Evolutionary conservation across 2,329 filamentous ascomycete genomes (phyloP).

Genomic region (Botrytis hyacinthi): DNA sequence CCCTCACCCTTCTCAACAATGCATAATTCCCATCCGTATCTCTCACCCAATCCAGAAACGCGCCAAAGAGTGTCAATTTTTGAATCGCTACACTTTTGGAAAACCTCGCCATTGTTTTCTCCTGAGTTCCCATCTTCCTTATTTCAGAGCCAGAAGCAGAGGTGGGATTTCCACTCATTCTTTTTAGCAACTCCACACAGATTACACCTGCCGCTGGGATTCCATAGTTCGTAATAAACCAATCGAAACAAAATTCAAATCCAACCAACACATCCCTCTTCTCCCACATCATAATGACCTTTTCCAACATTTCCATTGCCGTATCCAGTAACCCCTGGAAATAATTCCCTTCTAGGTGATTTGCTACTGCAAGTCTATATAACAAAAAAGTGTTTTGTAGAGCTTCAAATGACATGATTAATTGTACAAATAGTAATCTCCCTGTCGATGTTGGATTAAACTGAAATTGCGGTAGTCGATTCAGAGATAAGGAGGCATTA

Average conservation of each 20-base stretch:
- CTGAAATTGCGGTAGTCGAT: neutral
- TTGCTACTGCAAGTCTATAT: slow-evolving; percentile 28
- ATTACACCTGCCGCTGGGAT: slow-evolving; percentile 35
- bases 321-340: slow-evolving; percentile 32
- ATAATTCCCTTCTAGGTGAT: slow-evolving; percentile 26
- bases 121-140: neutral
- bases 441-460: neutral
- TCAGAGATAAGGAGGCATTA: neutral
- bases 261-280: slow-evolving; percentile 32
- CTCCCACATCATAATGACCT: slow-evolving; percentile 35
- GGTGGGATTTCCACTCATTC: slow-evolving; percentile 5
- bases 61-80: slow-evolving; percentile 36
- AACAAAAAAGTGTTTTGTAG: slow-evolving; percentile 36
- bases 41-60: slow-evolving; percentile 37
- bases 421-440: neutral
- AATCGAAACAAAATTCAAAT: slow-evolving; percentile 32
- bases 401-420: slow-evolving; percentile 18
- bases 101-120: slow-evolving; percentile 21
- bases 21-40: slow-evolving; percentile 36
- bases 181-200: slow-evolving; percentile 36
- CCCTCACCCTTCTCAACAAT: slow-evolving; percentile 21
- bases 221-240: slow-evolving; percentile 34
- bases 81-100: slow-evolving; percentile 35
- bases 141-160: neutral
- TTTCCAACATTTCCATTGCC: slow-evolving; percentile 35